phyloP scores from a whole-genome alignment of 106 monocot species.

The Acanthochlamys bracteata region DNA sequence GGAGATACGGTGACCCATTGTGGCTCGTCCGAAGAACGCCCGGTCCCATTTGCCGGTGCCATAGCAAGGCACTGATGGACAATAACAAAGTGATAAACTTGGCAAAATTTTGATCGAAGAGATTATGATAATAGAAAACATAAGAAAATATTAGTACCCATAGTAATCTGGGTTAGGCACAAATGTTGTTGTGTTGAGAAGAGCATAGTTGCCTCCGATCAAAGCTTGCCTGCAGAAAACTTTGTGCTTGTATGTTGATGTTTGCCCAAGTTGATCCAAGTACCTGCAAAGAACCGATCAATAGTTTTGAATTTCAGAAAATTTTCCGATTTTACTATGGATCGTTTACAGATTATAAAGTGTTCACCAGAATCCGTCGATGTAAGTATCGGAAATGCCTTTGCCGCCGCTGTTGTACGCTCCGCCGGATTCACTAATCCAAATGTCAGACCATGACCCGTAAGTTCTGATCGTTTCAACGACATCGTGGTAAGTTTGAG shows the following conservation, averaged over 20 bases:
- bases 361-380: slow-evolving; percentile 5
- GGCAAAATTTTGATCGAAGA: background rate
- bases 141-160: slow-evolving; percentile 3
- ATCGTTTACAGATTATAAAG: background rate
- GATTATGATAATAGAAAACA: background rate
- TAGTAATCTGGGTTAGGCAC: slow-evolving; percentile 40
- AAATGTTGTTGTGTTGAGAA: slow-evolving; percentile 23
- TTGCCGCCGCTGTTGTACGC: slow-evolving; percentile 55
- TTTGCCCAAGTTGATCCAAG: slow-evolving; percentile 29
- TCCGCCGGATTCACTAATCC: slow-evolving; percentile 66
- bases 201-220: slow-evolving; percentile 37
- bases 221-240: slow-evolving; percentile 26
- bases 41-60: slow-evolving; percentile 31
- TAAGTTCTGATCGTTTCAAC: slow-evolving; percentile 10
- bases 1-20: slow-evolving; percentile 34
- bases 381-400: background rate
- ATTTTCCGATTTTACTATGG: background rate
- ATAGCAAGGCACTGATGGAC: slow-evolving; percentile 29
- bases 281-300: slow-evolving; percentile 13
- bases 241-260: slow-evolving; percentile 21
- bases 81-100: background rate
- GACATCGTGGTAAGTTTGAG: slow-evolving; percentile 21
- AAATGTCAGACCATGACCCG: slow-evolving; percentile 50
- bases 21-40: slow-evolving; percentile 27
- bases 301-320: background rate